These are phyloP conservation scores for Xylaria grammica DNA, from an alignment of 495 filamentous ascomycete genomes.

Conservation along the genomic window DNA sequence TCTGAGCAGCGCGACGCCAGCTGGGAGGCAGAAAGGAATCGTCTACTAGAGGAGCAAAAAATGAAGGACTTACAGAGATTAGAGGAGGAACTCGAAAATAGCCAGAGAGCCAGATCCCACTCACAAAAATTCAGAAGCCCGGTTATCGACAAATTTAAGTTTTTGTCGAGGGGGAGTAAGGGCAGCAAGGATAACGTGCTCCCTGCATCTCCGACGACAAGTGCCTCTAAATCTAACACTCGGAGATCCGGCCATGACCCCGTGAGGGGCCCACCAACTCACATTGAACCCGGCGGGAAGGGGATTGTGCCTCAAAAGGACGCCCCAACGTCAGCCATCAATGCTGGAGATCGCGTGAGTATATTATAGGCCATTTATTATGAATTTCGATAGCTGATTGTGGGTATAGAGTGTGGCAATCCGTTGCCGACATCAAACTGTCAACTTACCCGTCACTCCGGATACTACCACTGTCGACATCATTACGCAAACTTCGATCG, in stretches of 20 bases:
- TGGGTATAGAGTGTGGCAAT: conserved; percentile 64
- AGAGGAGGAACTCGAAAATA: conserved; percentile 47
- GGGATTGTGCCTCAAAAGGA: conserved; percentile 70
- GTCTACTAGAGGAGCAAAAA: conserved; percentile 50
- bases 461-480: conserved; percentile 78
- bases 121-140: conserved; percentile 39
- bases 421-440: conserved; percentile 64
- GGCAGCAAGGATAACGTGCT: conserved; percentile 34
- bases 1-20: neutral
- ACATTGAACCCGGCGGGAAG: conserved; percentile 40
- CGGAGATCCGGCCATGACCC: conserved; percentile 24
- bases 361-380: conserved; percentile 6
- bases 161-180: conserved; percentile 41
- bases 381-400: conserved; percentile 21
- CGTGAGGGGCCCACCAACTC: conserved; percentile 19
- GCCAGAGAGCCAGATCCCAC: conserved; percentile 18
- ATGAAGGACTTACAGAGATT: conserved; percentile 52
- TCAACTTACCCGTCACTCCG: conserved; percentile 70
- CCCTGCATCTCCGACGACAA: conserved; percentile 24
- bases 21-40: conserved; percentile 43
- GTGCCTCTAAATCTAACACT: conserved; percentile 3
- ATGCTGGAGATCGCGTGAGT: conserved; percentile 74
- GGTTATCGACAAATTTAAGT: conserved; percentile 46
- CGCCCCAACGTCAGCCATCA: conserved; percentile 83
- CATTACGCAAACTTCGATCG: conserved; percentile 61